These are phyloP conservation scores for Phytophthora vignae DNA, from an alignment of 352 stramenopile genomes.

Conservation along the genomic window DNA sequence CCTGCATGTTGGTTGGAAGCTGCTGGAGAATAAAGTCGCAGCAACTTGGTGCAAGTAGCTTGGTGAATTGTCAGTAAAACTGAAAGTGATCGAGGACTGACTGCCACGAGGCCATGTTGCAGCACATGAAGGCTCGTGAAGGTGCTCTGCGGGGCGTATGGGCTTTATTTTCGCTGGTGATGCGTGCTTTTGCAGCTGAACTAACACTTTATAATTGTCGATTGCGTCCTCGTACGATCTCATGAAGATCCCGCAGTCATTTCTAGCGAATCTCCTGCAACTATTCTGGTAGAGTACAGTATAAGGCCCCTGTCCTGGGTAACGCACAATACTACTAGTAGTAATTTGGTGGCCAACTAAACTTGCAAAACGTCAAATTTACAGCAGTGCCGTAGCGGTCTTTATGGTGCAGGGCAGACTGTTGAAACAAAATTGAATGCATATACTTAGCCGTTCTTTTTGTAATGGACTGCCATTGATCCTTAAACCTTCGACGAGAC, in stretches of 20 bases:
- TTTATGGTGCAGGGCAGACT: too few relatives aligned
- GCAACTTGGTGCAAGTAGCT: not conserved
- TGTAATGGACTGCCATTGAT: not conserved
- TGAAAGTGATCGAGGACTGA: conserved; percentile 13
- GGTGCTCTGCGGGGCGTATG: not conserved
- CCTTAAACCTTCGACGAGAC: conserved; percentile 25
- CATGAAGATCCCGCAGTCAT: conserved; percentile 9
- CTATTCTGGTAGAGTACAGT: not conserved
- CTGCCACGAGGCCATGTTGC: conserved; percentile 2
- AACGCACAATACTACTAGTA: too few relatives aligned
- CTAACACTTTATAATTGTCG: not conserved
- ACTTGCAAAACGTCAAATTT: too few relatives aligned
- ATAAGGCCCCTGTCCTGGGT: too few relatives aligned
- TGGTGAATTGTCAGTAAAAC: conserved; percentile 10
- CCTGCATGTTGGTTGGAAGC: conserved; percentile 9
- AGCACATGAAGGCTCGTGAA: not conserved
- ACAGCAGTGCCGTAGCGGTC: too few relatives aligned
- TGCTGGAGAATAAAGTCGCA: too few relatives aligned
- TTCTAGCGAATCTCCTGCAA: not conserved
- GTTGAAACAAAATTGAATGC: too few relatives aligned
- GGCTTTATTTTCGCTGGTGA: conserved; percentile 11
- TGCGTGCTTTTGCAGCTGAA: conserved; percentile 13
- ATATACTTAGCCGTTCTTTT: too few relatives aligned
- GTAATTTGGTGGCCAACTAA: too few relatives aligned
- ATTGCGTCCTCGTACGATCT: conserved; percentile 1